These are phyloP conservation scores for Rheum nobile DNA, from an alignment of 148 eudicot genomes.

Conservation along the genomic window DNA sequence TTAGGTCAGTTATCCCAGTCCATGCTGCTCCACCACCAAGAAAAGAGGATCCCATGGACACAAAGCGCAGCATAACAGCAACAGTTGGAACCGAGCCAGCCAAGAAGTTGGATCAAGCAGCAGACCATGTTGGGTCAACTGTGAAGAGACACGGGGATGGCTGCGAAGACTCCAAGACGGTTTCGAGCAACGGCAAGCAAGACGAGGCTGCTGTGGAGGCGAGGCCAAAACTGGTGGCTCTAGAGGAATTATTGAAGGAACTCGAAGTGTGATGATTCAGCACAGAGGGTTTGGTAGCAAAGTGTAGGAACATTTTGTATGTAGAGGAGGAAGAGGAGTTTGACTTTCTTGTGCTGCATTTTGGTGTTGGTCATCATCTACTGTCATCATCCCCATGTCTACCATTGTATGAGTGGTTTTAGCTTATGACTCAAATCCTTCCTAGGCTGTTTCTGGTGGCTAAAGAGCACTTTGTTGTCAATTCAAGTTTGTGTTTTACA, in stretches of 20 bases:
- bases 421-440: constrained; percentile 1
- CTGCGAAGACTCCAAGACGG: not conserved
- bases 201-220: not conserved
- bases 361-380: not conserved
- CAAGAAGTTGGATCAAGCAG: not conserved
- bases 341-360: constrained; percentile 8
- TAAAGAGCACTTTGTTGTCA: constrained; percentile 1
- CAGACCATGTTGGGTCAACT: not conserved
- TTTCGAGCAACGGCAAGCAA: not conserved
- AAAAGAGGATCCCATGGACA: not conserved
- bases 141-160: not conserved
- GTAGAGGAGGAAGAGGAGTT: constrained; percentile 1
- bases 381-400: not conserved
- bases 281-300: not conserved
- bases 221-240: not conserved
- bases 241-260: constrained; percentile 3
- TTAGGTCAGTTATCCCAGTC: constrained; percentile 38
- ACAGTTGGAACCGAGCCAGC: not conserved
- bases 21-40: constrained; percentile 30
- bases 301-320: constrained; percentile 8
- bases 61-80: not conserved
- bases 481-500: constrained; percentile 1
- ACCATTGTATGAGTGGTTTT: not conserved
- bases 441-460: constrained; percentile 3
- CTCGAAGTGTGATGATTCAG: not conserved